Base-by-base conservation (phyloP, 1,284 basidiomycete genomes). In the Malassezia obtusa region DNA sequence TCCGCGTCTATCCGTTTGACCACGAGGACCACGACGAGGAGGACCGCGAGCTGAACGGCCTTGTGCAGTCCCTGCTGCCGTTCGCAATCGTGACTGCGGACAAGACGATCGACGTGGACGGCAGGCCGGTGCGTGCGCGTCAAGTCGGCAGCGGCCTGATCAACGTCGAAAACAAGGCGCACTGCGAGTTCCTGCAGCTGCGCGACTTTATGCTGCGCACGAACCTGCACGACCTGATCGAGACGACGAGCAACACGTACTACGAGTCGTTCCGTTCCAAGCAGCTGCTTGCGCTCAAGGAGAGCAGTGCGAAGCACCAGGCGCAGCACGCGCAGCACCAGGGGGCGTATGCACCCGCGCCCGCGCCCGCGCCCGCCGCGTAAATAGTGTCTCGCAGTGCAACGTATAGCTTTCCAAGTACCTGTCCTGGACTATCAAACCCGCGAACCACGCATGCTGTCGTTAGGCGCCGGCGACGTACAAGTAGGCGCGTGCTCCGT, bases 231-330 rank as follows among this genome's bases (percentile, higher is more conserved):
- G 94, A 98, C 75, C 78, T 98, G 67, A 96, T 98, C 75, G 92
- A 98, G 80, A 95, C 92, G 50, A 98, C 92, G 2, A 88, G 91
- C 8, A 87, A 92, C 77, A 94, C 94, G 75, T 94, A 98, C 78
- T 98, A 98, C 77, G 94, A 98, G 80, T 90, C 91, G 8, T 98
- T 98, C 86, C 84, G 92, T 63, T 91, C 87, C 68, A 96, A 95
- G 80, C 94, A 98, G 79, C 76, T 92, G 61, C 79, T 92, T 47
- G 89, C 89, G 22, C 81, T 92, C 68, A 92, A 92, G 80, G 89
- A 92, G 60, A 72, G 68, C 46, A 72, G 68, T 32, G 63, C 63
- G 15, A 75, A 73, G 54, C 72, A 75, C 56, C 70, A 70, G 52
- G 50, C 59, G 49, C 48, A 41, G 30, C 43, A 33, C 41, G 32